Evolutionary conservation across 2,329 filamentous ascomycete species (phyloP).

Genomic region (Harringtonia lauricola): DNA sequence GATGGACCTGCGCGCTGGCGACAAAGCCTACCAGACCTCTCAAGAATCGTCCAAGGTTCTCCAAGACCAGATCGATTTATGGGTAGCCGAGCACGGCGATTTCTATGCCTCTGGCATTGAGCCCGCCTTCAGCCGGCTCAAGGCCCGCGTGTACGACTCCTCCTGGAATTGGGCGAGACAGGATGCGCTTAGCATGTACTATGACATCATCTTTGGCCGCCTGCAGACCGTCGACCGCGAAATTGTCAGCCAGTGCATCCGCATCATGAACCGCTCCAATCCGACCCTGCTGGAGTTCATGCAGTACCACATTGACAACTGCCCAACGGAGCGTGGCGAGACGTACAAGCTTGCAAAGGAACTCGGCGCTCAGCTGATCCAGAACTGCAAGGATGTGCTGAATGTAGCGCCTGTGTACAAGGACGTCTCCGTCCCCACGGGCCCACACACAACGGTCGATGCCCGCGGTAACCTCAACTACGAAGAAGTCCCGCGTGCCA

Average conservation of each 20-base stretch:
- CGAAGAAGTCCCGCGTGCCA: constrained; percentile 73
- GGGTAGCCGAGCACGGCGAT: constrained; percentile 91
- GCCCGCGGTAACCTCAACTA: constrained; percentile 87
- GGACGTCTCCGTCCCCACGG: constrained; percentile 86
- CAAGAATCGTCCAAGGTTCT: constrained; percentile 79
- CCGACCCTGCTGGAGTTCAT: constrained; percentile 94
- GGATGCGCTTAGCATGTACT: constrained; percentile 97
- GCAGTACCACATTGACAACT: constrained; percentile 99
- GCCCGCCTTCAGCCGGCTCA: constrained; percentile 84
- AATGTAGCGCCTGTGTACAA: constrained; percentile 82
- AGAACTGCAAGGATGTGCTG: constrained; percentile 93
- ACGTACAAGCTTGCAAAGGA: constrained; percentile 97
- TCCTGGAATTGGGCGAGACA: constrained; percentile 99
- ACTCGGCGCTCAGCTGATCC: constrained; percentile 83
- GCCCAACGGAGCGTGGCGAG: constrained; percentile 89
- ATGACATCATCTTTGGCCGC: constrained; percentile 95
- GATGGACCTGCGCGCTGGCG: constrained; percentile 90
- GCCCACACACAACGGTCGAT: constrained; percentile 85
- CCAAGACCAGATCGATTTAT: constrained; percentile 87
- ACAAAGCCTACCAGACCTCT: constrained; percentile 80
- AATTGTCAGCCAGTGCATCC: constrained; percentile 96
- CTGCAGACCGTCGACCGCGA: constrained; percentile 90
- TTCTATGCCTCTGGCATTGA: constrained; percentile 93
- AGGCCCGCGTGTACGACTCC: constrained; percentile 93
- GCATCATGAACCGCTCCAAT: constrained; percentile 98